Evolutionary conservation across 2,329 filamentous ascomycete genomes (phyloP).

Genomic region (Cercospora brassicicola): DNA sequence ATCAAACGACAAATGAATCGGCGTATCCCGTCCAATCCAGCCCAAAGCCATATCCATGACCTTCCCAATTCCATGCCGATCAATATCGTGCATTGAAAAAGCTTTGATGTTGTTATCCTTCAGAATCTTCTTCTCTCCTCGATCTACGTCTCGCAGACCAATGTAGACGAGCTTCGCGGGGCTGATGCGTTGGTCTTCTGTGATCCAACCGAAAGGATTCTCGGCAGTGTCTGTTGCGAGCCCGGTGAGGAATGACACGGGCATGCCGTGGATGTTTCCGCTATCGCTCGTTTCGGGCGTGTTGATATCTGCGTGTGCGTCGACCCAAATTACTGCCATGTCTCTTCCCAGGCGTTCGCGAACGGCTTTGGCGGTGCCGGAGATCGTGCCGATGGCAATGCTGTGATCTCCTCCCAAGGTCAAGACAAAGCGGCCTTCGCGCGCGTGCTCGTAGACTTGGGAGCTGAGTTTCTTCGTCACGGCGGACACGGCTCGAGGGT

Average conservation of each 20-base stretch:
- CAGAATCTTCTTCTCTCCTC: slow-evolving; percentile 89
- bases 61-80: slow-evolving; percentile 87
- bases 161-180: slow-evolving; percentile 93
- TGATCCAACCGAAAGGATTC: slow-evolving; percentile 87
- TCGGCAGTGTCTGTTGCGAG: slow-evolving; percentile 68
- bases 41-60: slow-evolving; percentile 98
- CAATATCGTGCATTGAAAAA: slow-evolving; percentile 98
- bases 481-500: slow-evolving; percentile 78
- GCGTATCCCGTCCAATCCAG: slow-evolving; percentile 90
- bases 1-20: slow-evolving; percentile 96
- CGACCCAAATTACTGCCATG: slow-evolving; percentile 96
- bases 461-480: slow-evolving; percentile 77
- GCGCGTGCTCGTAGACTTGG: slow-evolving; percentile 85
- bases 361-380: slow-evolving; percentile 80
- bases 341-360: slow-evolving; percentile 79
- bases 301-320: slow-evolving; percentile 98
- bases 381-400: slow-evolving; percentile 91
- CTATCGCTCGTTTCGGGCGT: slow-evolving; percentile 84
- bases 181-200: slow-evolving; percentile 68
- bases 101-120: slow-evolving; percentile 88
- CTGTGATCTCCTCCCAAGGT: slow-evolving; percentile 95
- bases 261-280: slow-evolving; percentile 98
- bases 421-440: slow-evolving; percentile 79
- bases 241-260: slow-evolving; percentile 85
- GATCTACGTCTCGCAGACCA: slow-evolving; percentile 86